A percentile compares a stretch with the other conserved stretches of the same genome.
phyloP scores from a whole-genome alignment of 805 yeast genomes.

The Gaillardinia entomophila region DNA sequence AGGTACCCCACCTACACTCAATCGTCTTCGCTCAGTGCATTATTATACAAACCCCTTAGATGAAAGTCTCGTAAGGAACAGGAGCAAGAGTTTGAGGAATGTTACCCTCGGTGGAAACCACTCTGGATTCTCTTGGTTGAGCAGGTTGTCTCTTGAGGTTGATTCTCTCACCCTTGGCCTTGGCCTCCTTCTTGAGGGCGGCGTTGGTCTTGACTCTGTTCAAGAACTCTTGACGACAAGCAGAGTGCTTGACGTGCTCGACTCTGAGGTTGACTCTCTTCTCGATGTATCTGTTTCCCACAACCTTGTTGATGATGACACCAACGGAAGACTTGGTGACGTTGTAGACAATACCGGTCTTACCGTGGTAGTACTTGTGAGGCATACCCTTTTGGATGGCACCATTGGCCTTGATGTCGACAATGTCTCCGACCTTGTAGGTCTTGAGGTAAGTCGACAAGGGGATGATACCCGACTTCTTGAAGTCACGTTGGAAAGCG shows the following conservation, averaged over 20 bases:
- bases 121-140: conserved; percentile 91
- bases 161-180: conserved; percentile 86
- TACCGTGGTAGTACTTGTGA: conserved; percentile 99
- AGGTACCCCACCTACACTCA: too few relatives aligned
- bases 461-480: conserved; percentile 91
- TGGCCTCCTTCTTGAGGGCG: conserved; percentile 89
- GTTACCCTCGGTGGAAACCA: conserved; percentile 75
- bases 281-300: conserved; percentile 98
- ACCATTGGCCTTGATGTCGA: conserved; percentile 99
- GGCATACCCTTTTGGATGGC: conserved; percentile 99
- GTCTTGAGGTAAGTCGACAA: conserved; percentile 95
- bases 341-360: conserved; percentile 98
- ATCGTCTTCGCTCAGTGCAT: too few relatives aligned
- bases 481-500: conserved; percentile 99
- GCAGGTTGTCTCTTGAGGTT: conserved; percentile 98
- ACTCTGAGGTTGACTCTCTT: conserved; percentile 98
- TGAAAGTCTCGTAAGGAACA: conserved; percentile 99
- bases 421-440: conserved; percentile 99
- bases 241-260: conserved; percentile 99
- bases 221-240: conserved; percentile 98
- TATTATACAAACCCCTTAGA: conserved; percentile 62
- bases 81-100: conserved; percentile 97
- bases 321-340: conserved; percentile 98
- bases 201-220: conserved; percentile 98
- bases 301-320: conserved; percentile 96